Evolutionary conservation across 495 filamentous ascomycete species (phyloP).

Genomic region (Aspergillus taichungensis): DNA sequence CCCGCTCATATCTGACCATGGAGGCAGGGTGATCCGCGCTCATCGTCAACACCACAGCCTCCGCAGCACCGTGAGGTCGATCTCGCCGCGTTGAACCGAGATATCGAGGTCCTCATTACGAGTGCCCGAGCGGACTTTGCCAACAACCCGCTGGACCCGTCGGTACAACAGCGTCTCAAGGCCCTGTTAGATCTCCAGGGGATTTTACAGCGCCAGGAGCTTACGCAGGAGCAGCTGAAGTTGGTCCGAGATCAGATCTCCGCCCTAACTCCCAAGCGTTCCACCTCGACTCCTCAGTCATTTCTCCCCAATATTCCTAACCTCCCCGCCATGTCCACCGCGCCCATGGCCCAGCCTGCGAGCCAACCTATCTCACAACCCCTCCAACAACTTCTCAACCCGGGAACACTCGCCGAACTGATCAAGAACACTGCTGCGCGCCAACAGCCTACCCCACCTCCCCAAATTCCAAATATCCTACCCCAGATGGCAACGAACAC

Average conservation of each 20-base stretch:
- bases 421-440: conserved; percentile 39
- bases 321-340: conserved; percentile 16
- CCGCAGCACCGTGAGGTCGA: conserved; percentile 29
- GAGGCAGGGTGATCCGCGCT: conserved; percentile 16
- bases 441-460: conserved; percentile 34
- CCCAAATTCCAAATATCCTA: conserved; percentile 21
- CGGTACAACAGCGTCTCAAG: conserved; percentile 67
- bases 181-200: conserved; percentile 79
- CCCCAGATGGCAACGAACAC: conserved; percentile 15
- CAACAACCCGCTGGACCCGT: conserved; percentile 60
- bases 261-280: conserved; percentile 44
- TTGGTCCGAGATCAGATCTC: conserved; percentile 72
- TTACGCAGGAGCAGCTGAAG: conserved; percentile 71
- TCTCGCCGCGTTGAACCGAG: conserved; percentile 68
- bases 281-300: conserved; percentile 13
- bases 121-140: conserved; percentile 62
- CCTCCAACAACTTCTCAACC: conserved; percentile 36
- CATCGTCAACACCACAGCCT: conserved; percentile 30
- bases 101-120: conserved; percentile 68
- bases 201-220: conserved; percentile 67
- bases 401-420: conserved; percentile 40
- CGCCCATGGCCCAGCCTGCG: conserved; percentile 25
- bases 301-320: conserved; percentile 13
- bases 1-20: conserved; percentile 8
- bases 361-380: conserved; percentile 28